Evolutionary conservation across 1,139 yeast genomes (phyloP).

Genomic region (Yarrowia galli): DNA sequence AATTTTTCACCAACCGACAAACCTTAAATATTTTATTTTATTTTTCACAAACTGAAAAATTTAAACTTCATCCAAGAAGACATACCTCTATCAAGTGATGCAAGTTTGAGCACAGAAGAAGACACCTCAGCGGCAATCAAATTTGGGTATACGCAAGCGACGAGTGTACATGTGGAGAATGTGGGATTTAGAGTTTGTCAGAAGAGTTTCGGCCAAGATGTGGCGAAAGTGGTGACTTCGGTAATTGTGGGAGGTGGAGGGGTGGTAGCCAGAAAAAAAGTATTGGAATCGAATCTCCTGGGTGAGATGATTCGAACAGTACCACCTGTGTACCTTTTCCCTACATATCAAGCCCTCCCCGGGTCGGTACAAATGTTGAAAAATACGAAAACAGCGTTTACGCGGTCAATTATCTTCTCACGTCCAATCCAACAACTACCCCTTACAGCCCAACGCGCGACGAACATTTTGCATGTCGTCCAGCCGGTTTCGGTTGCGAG

Average conservation of each 20-base stretch:
- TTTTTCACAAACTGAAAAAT: too few relatives aligned
- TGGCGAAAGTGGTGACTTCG: not conserved
- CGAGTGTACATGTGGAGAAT: conserved; percentile 4
- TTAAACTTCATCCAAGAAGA: too few relatives aligned
- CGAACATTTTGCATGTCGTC: conserved; percentile 2
- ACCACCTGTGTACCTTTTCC: too few relatives aligned
- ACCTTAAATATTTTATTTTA: too few relatives aligned
- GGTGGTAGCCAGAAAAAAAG: too few relatives aligned
- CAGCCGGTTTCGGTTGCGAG: not conserved
- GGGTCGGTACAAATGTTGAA: too few relatives aligned
- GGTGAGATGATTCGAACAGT: too few relatives aligned
- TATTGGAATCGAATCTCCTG: too few relatives aligned
- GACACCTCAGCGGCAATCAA: not conserved
- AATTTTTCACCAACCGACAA: too few relatives aligned
- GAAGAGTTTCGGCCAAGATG: not conserved
- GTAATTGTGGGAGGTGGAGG: too few relatives aligned
- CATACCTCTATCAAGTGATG: not conserved
- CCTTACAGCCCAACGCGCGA: not conserved
- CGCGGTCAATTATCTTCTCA: not conserved
- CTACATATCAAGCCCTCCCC: too few relatives aligned
- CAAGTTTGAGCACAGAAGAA: not conserved
- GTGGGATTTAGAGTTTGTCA: not conserved
- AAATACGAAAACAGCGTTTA: too few relatives aligned
- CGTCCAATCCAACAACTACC: not conserved
- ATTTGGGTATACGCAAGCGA: conserved; percentile 7